Percentiles rank a stretch among this genome's conserved stretches.
Evolutionary conservation across 2,329 filamentous ascomycete species (phyloP).

Genomic region (Verticillium longisporum): DNA sequence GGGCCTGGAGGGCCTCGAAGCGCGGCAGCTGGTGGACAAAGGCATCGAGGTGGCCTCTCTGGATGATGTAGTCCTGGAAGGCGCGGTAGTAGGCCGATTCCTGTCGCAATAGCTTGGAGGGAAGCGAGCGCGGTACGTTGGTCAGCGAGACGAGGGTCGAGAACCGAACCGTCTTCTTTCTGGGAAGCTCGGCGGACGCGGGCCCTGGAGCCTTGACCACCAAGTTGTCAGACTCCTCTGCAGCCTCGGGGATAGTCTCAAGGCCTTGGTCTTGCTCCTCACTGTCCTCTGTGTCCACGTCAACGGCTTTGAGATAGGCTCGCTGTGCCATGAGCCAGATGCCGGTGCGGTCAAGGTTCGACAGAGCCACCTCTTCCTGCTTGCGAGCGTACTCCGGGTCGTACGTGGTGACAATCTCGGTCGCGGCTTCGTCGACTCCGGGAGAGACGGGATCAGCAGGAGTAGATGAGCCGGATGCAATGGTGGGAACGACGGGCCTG

Average conservation of each 20-base stretch:
- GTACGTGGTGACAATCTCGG: constrained; percentile 63
- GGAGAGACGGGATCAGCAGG: constrained; percentile 31
- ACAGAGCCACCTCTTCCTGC: constrained; percentile 61
- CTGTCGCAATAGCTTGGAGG: constrained; percentile 44
- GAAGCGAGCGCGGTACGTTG: constrained; percentile 41
- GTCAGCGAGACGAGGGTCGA: constrained; percentile 44
- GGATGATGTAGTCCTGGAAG: constrained; percentile 68
- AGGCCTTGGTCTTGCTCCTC: constrained; percentile 10
- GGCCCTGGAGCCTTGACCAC: constrained; percentile 15
- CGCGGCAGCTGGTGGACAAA: constrained; percentile 81
- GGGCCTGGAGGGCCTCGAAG: constrained; percentile 81
- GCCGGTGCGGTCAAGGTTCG: constrained; percentile 78
- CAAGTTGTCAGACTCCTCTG: constrained; percentile 21
- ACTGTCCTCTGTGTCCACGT: constrained; percentile 29
- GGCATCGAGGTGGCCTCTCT: constrained; percentile 61
- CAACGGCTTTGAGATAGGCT: constrained; percentile 65
- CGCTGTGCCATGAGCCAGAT: constrained; percentile 81
- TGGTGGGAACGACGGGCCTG: constrained; percentile 31
- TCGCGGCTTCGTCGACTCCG: constrained; percentile 41
- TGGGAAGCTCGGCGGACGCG: constrained; percentile 21
- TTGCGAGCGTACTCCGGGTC: constrained; percentile 70
- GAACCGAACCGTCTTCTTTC: constrained; percentile 73
- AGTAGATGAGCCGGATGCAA: constrained; percentile 21
- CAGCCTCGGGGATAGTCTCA: constrained; percentile 28
- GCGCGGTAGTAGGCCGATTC: constrained; percentile 85